Conservation (phyloP, 2,329 filamentous ascomycete species). For the Penicillium sp. region DNA sequence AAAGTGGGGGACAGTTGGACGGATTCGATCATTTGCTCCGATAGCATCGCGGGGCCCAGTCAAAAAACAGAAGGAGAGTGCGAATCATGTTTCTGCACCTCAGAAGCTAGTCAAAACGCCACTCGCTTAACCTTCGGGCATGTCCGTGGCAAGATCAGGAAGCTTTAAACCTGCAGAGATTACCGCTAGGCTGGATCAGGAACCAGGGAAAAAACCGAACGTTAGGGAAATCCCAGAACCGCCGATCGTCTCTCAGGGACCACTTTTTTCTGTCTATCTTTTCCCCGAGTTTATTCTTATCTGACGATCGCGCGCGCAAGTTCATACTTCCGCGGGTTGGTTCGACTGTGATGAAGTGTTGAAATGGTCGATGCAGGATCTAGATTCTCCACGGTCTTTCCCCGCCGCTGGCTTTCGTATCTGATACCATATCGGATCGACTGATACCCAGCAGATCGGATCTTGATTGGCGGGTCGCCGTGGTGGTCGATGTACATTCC, state of each 20-base stretch:
- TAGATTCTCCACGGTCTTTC: not conserved
- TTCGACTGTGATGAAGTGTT: too few species aligned
- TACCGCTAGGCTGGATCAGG: not conserved
- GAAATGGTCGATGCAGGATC: not conserved
- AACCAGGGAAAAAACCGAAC: not conserved
- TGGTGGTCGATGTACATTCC: not conserved
- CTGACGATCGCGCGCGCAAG: too few species aligned
- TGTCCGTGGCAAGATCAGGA: slow-evolving; percentile 15
- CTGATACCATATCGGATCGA: not conserved
- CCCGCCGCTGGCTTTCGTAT: not conserved
- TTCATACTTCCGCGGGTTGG: too few species aligned
- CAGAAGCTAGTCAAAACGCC: slow-evolving; percentile 16
- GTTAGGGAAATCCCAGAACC: not conserved
- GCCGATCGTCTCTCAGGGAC: not conserved
- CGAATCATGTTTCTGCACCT: slow-evolving; percentile 5
- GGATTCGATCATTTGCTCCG: not conserved
- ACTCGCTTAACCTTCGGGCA: slow-evolving; percentile 29
- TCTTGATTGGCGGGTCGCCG: not conserved
- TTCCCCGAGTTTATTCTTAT: not conserved
- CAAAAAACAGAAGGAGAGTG: slow-evolving; percentile 3
- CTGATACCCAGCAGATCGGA: not conserved
- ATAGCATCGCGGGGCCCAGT: not conserved
- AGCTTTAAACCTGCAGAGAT: not conserved
- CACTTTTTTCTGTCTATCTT: not conserved
- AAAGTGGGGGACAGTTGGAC: not conserved